Percentiles rank a stretch among this genome's conserved stretches.
phyloP scores from a whole-genome alignment of 139 green algal species.

The Chlorella sp. region DNA sequence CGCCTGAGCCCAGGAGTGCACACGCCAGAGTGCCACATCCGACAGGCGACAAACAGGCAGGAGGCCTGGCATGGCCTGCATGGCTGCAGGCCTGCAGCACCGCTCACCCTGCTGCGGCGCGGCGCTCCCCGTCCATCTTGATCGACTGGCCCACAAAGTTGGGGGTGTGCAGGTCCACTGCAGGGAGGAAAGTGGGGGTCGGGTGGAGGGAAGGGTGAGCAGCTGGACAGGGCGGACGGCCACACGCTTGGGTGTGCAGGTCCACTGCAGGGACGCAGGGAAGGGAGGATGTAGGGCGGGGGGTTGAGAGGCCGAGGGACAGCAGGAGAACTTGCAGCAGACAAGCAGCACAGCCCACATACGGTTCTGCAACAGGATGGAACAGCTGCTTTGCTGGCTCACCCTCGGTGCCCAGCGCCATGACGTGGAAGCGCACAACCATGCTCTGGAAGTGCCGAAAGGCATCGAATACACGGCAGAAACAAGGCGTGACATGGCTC shows the following conservation, averaged over 20 bases:
- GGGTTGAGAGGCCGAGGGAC: no score
- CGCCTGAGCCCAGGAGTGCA: no score
- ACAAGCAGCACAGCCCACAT: no score
- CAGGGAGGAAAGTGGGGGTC: not conserved
- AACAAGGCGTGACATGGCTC: not conserved
- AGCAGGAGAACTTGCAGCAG: no score
- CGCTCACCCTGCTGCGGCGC: not conserved
- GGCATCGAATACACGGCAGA: not conserved
- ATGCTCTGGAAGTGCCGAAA: not conserved
- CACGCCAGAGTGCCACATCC: no score
- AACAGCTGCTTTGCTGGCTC: no score
- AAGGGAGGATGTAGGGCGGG: no score
- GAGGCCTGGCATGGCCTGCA: not conserved
- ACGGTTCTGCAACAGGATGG: no score
- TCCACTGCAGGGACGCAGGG: no score
- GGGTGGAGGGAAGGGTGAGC: not conserved
- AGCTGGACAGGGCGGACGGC: not conserved
- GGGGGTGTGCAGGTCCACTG: constrained; percentile 77
- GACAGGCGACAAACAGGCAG: not conserved
- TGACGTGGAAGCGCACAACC: constrained; percentile 42
- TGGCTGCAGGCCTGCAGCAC: not conserved
- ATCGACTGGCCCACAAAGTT: constrained; percentile 47
- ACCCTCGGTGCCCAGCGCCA: constrained; percentile 49
- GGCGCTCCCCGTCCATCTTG: not conserved
- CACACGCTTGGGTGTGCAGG: no score